Base-by-base conservation (phyloP, 2,329 filamentous ascomycete genomes). In the Akanthomyces uredinophilus region DNA sequence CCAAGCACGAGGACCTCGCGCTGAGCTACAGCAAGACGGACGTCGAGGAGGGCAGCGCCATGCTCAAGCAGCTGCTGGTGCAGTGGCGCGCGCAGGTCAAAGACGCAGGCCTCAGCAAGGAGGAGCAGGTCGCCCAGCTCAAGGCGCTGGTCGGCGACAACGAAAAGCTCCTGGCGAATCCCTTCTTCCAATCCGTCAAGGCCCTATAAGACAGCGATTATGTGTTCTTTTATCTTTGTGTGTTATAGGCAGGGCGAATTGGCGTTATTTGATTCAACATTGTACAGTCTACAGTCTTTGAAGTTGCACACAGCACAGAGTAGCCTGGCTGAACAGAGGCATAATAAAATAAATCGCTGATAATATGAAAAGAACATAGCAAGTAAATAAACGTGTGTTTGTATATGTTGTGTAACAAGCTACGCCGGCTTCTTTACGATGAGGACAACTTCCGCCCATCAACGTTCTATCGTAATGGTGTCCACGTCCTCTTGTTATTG, bases 51-150 rank as follows among this genome's bases (percentile, higher is more conserved):
- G 95, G 95, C 8, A 96, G 90, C 72, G 84, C 83, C 27, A 78
- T 96, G 76, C 80, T 99, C 54, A 98, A 98, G 77, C 84, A 88
- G 52, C 82, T 97, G 71, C 77, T 99, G 63, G 77, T 89, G 46
- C 84, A 86, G 72, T 99, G 95, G 95, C 97, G 96, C 80, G 82
- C 85, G 58, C 88, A 94, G 72, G 84, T 86, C 13, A 78, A 84
- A 63, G 81, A 75, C 1, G 73, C 79, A 4, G 59, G 35, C 29
- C 79, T 92, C 80, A 87, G 78, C 62, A 86, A 87, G 68, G 87
- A 90, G 67, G 87, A 96, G 72, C 93, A 95, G 80, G 85, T 94
- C 8, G 80, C 83, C 65, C 83, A 86, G 68, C 87, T 98, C 83
- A 88, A 85, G 73, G 90, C 93, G 68, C 75, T 98, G 68, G 91